Conservation (phyloP, 306 rosid species). For the Corylus heterophylla region DNA sequence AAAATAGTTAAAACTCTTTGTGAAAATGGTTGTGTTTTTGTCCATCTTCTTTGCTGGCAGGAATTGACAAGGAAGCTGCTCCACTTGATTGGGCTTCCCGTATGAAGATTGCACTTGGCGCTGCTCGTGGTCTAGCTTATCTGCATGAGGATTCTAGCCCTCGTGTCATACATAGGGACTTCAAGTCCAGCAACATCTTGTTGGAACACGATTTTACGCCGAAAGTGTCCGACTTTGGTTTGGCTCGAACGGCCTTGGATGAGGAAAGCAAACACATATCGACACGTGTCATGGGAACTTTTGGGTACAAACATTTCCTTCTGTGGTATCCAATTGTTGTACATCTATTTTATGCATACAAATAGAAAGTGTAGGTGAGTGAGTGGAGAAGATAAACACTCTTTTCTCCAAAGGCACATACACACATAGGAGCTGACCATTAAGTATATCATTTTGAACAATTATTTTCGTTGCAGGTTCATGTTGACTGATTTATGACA, state of each 20-base stretch:
- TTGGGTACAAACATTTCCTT: slow-evolving; percentile 60
- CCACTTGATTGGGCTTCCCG: slow-evolving; percentile 84
- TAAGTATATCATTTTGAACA: background rate
- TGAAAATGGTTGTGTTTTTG: slow-evolving; percentile 8
- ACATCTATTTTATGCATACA: background rate
- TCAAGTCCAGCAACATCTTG: slow-evolving; percentile 92
- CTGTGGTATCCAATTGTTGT: slow-evolving; percentile 1
- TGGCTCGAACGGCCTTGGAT: slow-evolving; percentile 88
- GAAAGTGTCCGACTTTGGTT: slow-evolving; percentile 95
- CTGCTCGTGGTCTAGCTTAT: slow-evolving; percentile 96
- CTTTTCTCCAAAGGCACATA: background rate
- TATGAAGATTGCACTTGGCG: slow-evolving; percentile 90
- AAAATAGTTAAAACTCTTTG: slow-evolving; percentile 16
- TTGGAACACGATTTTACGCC: slow-evolving; percentile 92
- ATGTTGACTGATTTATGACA: slow-evolving; percentile 1
- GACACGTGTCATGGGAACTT: slow-evolving; percentile 98
- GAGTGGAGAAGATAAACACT: background rate
- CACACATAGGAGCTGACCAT: background rate
- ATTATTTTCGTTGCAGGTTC: background rate
- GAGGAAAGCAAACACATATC: slow-evolving; percentile 83
- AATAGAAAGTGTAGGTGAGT: background rate
- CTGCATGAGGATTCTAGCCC: slow-evolving; percentile 98
- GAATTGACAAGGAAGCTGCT: slow-evolving; percentile 63
- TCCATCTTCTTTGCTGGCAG: slow-evolving; percentile 42
- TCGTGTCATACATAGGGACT: slow-evolving; percentile 92